Evolutionary conservation across 2,329 filamentous ascomycete genomes (phyloP), one percentile per base, ranked within the genome.

Genomic region (Ophiosphaerella narmari): DNA sequence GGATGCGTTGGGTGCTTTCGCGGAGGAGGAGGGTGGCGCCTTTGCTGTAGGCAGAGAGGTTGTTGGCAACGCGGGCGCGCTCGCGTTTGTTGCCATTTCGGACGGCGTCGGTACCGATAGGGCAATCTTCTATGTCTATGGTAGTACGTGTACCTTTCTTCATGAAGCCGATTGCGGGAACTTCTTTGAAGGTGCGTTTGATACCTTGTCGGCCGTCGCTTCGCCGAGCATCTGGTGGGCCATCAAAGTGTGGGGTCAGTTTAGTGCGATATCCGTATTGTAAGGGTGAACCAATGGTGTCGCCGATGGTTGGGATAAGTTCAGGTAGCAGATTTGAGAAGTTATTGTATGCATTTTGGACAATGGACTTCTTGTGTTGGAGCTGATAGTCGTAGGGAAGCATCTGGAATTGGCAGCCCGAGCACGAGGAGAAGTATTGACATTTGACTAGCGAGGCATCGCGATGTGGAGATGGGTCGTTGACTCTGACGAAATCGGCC

Each of bases 391-490:
- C 75, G 73, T 97, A 97, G 46, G 90, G 85, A 56, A 99, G 83
- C 90, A 97, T 97, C 77, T 99, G 94, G 73, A 97, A 92, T 75
- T 99, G 94, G 71, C 94, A 99, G 29, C 94, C 94, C 23, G 66
- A 90, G 74, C 94, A 99, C 46, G 81, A 82, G 35, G 85, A 79
- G 68, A 99, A 99, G 79, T 99, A 97, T 63, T 84, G 82, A 78
- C 94, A 99, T 48, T 81, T 81, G 61, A 96, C 82, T 18, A 89
- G 84, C 33, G 81, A 80, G 65, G 94, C 89, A 64, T 96, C 87
- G 63, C 94, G 87, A 46, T 87, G 79, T 1, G 86, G 81, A 0
- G 90, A 91, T 0, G 92, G 86, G 49, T 82, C 84, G 32, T 86
- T 77, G 36, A 97, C 83, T 52, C 87, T 87, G 66, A 97, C 67